Evolutionary conservation across 2,329 filamentous ascomycete genomes (phyloP), one percentile per base, ranked within the genome.

Genomic region (Paramyrothecium roridum): DNA sequence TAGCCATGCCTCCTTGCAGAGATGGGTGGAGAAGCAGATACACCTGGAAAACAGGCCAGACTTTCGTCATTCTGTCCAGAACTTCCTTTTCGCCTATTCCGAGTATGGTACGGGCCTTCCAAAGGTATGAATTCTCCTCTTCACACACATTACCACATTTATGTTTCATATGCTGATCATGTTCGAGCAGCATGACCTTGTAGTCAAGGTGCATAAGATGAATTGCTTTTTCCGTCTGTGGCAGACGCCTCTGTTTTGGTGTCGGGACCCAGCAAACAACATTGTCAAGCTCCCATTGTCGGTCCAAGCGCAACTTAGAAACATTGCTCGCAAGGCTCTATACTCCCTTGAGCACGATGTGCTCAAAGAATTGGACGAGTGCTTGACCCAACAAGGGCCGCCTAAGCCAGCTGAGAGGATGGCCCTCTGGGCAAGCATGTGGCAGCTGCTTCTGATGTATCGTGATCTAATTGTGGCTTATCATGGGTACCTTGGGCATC

Each of bases 141-240:
- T 30, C 30, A 30, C 17, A 16, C 23, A 23, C 12, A n/a, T n/a
- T n/a, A n/a, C n/a, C n/a, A n/a, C n/a, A 48, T 48, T 6, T 8
- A 13, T 45, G 16, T 45, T 23, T 48, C 19, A 13, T 8, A 22
- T 23, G 46, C 46, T 23, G 19, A 48, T 8, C 20, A 13, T 8
- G 22, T 45, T 48, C 19, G 46, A 6, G 21, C 61, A 79, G 76
- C 68, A 73, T 57, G 66, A 70, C 26, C 69, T 80, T 26, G 71
- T 79, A 17, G 66, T 63, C 48, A 73, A 75, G 57, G 75, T 80
- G 40, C 73, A 78, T 57, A 69, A 70, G 52, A 73, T 81, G 69
- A 76, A 75, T 58, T 79, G 76, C 65, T 76, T 80, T 69, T 80
- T 79, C 64, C 74, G 70, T 57, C 78, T 81, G 58, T 80, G 74